Evolutionary conservation across 1,139 yeast genomes (phyloP), one percentile per base, ranked within the genome.

Genomic region (Zygosaccharomyces pseudobailii): DNA sequence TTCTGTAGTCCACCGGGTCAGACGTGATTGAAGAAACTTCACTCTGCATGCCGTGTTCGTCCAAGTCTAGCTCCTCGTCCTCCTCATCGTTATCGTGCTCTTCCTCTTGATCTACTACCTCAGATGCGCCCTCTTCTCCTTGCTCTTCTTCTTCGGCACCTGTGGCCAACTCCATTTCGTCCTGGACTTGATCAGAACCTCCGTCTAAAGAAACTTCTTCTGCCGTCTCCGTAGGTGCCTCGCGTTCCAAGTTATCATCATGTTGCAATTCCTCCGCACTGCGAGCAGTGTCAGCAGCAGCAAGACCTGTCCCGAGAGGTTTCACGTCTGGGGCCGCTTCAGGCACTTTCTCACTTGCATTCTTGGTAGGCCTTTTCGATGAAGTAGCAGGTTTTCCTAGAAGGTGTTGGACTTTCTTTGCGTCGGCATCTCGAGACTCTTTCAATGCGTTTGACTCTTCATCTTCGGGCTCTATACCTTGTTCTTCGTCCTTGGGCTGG

Each of bases 281-380:
- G 4, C 13, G 24, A 4, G 10, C 35, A 3, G 28, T 35, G n/a
- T 40, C 44, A 2, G 32, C 40, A 7, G 50, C 48, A 5, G 34
- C 40, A 19, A 39, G 40, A 22, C 36, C 51, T 19, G 41, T 33
- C n/a, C 47, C 50, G 8, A 34, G 30, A 17, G 41, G 40, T 3
- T 31, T 20, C 10, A 30, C 40, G 20, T 36, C 19, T 2, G 40
- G 40, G 9, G 33, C 42, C 10, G 13, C 25, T 24, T 38, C 42
- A 3, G 20, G 13, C 20, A 27, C 35, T n/a, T 38, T 30, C 19
- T 6, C 40, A 36, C 24, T 31, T 9, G 40, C 38, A 5, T 25
- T 34, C 23, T 41, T 40, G 22, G 27, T 20, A 13, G 2, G 17
- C 24, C 33, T 38, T 5, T 30, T 24, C 8, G 8, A 2, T 2